A percentile compares a stretch with the other conserved stretches of the same genome.
Evolutionary conservation across 2,329 filamentous ascomycete genomes (phyloP).

Genomic region (Mycosphaerella sp.): DNA sequence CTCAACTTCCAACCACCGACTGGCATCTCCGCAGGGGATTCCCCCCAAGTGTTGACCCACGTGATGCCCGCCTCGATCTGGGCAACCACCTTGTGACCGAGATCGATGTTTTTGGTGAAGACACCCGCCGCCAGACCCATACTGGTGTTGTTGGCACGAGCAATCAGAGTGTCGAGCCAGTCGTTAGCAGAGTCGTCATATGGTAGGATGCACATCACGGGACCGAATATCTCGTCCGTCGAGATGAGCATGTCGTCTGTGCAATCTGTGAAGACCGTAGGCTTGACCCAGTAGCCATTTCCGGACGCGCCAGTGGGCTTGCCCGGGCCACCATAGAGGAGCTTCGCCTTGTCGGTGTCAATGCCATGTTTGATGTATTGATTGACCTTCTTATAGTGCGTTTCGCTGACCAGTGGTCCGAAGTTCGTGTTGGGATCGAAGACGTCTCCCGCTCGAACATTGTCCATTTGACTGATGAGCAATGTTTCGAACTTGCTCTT

Average conservation of each 20-base stretch:
- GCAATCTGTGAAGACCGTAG: conserved; percentile 82
- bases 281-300: conserved; percentile 74
- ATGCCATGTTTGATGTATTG: conserved; percentile 70
- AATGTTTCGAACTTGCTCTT: conserved; percentile 62
- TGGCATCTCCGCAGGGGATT: conserved; percentile 84
- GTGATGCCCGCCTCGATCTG: conserved; percentile 77
- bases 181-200: conserved; percentile 47
- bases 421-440: conserved; percentile 71
- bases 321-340: conserved; percentile 55
- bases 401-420: conserved; percentile 69
- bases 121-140: conserved; percentile 79
- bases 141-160: conserved; percentile 67
- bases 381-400: conserved; percentile 71
- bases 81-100: conserved; percentile 64
- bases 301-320: conserved; percentile 42
- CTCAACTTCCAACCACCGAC: conserved; percentile 91
- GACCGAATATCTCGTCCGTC: conserved; percentile 80
- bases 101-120: conserved; percentile 67
- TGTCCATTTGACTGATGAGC: conserved; percentile 62
- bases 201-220: conserved; percentile 72
- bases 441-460: conserved; percentile 65
- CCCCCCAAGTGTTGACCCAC: conserved; percentile 93
- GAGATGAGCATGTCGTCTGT: conserved; percentile 74
- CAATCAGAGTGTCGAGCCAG: conserved; percentile 61
- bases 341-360: conserved; percentile 62